Evolutionary conservation across 768 basidiomycete genomes (phyloP).

Genomic region (Gloeophyllum trabeum): DNA sequence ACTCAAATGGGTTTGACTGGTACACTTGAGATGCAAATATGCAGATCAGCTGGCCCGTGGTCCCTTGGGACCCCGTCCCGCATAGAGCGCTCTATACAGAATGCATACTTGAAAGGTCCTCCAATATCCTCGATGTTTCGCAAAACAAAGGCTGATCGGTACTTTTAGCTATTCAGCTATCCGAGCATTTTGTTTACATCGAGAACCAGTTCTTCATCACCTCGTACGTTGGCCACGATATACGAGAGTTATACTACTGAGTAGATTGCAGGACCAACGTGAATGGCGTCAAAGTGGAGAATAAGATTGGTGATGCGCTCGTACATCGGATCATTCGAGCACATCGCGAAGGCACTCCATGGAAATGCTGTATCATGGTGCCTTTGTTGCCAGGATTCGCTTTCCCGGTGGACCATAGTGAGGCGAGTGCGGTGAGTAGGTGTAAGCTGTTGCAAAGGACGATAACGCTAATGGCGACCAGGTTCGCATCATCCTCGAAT

Average conservation of each 20-base stretch:
- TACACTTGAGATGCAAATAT: slow-evolving; percentile 95
- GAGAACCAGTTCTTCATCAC: slow-evolving; percentile 93
- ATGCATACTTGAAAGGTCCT: slow-evolving; percentile 82
- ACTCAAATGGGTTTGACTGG: slow-evolving; percentile 76
- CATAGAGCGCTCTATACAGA: slow-evolving; percentile 88
- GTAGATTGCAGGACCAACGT: slow-evolving; percentile 52
- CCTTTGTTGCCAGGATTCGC: slow-evolving; percentile 91
- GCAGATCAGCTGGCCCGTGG: slow-evolving; percentile 93
- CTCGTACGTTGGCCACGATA: slow-evolving; percentile 35
- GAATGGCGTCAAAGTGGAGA: slow-evolving; percentile 81
- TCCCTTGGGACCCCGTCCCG: slow-evolving; percentile 82
- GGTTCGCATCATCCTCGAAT: slow-evolving; percentile 93
- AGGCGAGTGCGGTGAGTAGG: slow-evolving; percentile 81
- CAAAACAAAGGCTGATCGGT: neutral
- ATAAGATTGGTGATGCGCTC: slow-evolving; percentile 89
- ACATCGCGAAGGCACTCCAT: slow-evolving; percentile 65
- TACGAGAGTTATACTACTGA: neutral
- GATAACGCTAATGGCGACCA: slow-evolving; percentile 17
- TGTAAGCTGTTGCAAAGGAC: too few relatives aligned
- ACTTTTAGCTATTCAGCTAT: slow-evolving; percentile 70
- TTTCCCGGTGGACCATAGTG: slow-evolving; percentile 84
- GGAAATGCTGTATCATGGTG: slow-evolving; percentile 90
- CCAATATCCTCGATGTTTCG: neutral
- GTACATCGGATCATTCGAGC: slow-evolving; percentile 87
- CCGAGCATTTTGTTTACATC: slow-evolving; percentile 97